Evolutionary conservation across 495 filamentous ascomycete genomes (phyloP), one percentile per base, ranked within the genome.

Genomic region (Ascobolus immersus): DNA sequence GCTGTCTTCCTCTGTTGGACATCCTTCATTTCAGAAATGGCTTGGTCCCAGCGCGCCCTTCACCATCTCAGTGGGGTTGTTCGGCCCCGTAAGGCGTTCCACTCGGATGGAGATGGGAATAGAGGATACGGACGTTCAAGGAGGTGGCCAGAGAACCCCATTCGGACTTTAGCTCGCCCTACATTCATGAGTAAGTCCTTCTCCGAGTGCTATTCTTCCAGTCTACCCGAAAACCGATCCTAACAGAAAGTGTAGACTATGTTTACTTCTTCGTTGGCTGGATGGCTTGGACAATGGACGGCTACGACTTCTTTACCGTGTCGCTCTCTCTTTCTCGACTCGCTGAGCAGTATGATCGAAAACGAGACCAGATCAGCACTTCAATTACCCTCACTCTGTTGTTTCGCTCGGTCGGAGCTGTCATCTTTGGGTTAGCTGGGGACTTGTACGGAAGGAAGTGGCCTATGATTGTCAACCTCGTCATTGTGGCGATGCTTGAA

Each of bases 391-490:
- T 82, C 20, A 77, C 72, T 0, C 54, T 82, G 21, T 55, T 80
- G 7, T 56, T 80, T 17, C 58, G 75, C 14, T 73, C 71, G 24
- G 52, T 78, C 11, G 76, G 76, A 5, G 74, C 75, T 4, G 68
- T 61, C 4, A 45, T 62, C 42, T 78, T 81, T 33, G 76, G 76
- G 28, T 56, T 82, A 17, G 65, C 69, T 1, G 72, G 69, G 32
- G 76, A 82, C 42, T 62, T 60, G 15, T 79, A 64, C 50, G 75
- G 75, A n/a, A 62, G 74, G 28, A 79, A 79, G 54, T 82, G 71
- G 66, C 73, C 75, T 5, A 74, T 79, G 70, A 66, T 79, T 8
- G 33, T 63, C 39, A 78, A 78, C 49, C 65, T 78, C 61, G 52
- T 77, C 24, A 47, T 69, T 3, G 52, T 67, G 20, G 58, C 40